Conservation (phyloP, 2,329 filamentous ascomycete species). For the Fonsecaea pedrosoi region DNA sequence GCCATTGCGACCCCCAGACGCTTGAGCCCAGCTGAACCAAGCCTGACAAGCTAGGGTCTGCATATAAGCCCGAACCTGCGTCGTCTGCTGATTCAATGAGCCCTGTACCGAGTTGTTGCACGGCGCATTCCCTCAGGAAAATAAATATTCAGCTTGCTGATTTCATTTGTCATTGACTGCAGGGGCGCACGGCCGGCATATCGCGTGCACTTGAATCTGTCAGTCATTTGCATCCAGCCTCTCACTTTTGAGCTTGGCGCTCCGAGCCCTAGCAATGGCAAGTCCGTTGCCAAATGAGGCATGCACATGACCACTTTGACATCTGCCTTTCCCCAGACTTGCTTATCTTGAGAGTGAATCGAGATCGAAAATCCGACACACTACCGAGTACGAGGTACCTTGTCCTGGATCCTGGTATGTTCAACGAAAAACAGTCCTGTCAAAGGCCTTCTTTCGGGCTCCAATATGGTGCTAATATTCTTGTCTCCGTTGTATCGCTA, state of each 20-base stretch:
- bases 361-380: background rate
- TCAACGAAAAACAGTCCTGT: background rate
- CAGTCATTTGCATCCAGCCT: conserved; percentile 20
- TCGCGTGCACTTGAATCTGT: background rate
- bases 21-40: conserved; percentile 3
- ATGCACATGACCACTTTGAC: background rate
- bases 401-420: background rate
- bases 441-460: too few relatives aligned
- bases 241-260: conserved; percentile 26
- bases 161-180: conserved; percentile 15
- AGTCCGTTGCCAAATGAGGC: background rate
- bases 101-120: background rate
- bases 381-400: background rate
- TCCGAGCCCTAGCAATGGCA: conserved; percentile 8
- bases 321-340: background rate
- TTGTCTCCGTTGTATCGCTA: background rate
- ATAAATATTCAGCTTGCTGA: background rate
- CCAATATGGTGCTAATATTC: background rate
- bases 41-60: background rate
- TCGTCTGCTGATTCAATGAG: background rate
- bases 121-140: background rate
- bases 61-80: conserved; percentile 5
- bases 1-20: background rate
- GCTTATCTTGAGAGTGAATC: background rate
- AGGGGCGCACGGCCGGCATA: background rate